A percentile compares a stretch with the other conserved stretches of the same genome.
These are phyloP conservation scores for Allium cepa DNA, from an alignment of 106 monocot species.

Conservation along the genomic window DNA sequence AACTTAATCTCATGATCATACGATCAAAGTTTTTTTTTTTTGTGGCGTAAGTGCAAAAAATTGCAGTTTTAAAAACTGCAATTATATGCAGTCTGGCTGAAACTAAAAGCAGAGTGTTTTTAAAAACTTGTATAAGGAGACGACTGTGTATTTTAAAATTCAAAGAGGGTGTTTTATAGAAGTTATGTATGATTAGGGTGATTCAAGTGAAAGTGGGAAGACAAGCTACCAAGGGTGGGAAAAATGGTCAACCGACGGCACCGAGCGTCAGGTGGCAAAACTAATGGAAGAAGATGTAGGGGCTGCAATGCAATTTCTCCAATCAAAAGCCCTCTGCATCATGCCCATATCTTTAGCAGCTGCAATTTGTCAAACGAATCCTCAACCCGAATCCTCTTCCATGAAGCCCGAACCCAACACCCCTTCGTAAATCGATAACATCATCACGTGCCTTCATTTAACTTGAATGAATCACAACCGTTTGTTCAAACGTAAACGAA, in stretches of 20 bases:
- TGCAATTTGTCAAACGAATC: constrained; percentile 43
- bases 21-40: too few species aligned
- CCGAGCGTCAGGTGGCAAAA: constrained; percentile 49
- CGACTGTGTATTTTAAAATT: neutral
- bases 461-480: too few species aligned
- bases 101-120: too few species aligned
- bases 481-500: too few species aligned
- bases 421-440: constrained; percentile 17
- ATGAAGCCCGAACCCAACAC: constrained; percentile 56
- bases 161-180: neutral
- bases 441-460: neutral
- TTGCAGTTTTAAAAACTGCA: too few species aligned
- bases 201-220: constrained; percentile 28
- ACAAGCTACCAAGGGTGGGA: constrained; percentile 42
- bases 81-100: too few species aligned
- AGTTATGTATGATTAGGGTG: constrained; percentile 18
- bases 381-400: constrained; percentile 19
- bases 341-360: constrained; percentile 57
- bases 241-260: constrained; percentile 62
- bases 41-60: too few species aligned
- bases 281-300: constrained; percentile 71
- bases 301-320: constrained; percentile 61
- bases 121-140: too few species aligned
- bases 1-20: constrained; percentile 1
- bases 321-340: constrained; percentile 58